These are phyloP conservation scores for Hypholoma sublateritium DNA, from an alignment of 768 basidiomycete genomes.

Conservation along the genomic window DNA sequence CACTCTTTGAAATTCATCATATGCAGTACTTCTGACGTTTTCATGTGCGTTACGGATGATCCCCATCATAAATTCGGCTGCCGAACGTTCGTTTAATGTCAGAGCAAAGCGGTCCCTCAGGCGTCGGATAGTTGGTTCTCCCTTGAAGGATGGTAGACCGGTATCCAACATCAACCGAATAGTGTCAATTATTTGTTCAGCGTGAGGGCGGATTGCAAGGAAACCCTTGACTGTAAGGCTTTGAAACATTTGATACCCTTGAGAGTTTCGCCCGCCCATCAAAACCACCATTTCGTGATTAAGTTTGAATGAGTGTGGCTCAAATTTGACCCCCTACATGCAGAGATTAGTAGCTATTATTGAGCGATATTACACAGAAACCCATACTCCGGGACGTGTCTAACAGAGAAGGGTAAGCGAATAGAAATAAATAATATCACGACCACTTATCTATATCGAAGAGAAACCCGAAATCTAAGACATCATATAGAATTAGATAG, in stretches of 20 bases:
- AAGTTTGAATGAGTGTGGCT: constrained; percentile 96
- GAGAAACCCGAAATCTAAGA: constrained; percentile 89
- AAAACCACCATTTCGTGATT: constrained; percentile 98
- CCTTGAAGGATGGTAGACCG: constrained; percentile 95
- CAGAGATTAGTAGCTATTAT: constrained; percentile 5
- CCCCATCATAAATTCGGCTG: constrained; percentile 91
- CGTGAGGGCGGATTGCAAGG: constrained; percentile 92
- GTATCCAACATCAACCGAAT: constrained; percentile 95
- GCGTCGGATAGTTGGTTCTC: constrained; percentile 86
- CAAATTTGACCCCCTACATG: constrained; percentile 92
- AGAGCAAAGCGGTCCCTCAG: constrained; percentile 86
- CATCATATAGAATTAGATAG: background rate
- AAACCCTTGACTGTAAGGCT: constrained; percentile 95
- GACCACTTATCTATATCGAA: constrained; percentile 95
- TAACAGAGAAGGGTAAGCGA: constrained; percentile 26
- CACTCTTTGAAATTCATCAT: constrained; percentile 94
- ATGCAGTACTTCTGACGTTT: constrained; percentile 89
- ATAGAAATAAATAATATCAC: constrained; percentile 6
- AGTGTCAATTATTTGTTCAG: constrained; percentile 85
- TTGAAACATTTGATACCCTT: constrained; percentile 93
- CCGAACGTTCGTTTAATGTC: constrained; percentile 81
- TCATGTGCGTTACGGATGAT: constrained; percentile 92
- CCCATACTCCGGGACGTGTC: constrained; percentile 69
- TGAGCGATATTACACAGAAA: background rate
- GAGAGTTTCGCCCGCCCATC: constrained; percentile 94